Evolutionary conservation across 176 grass and related monocot species (phyloP).

Genomic region (Aechmea fasciata): DNA sequence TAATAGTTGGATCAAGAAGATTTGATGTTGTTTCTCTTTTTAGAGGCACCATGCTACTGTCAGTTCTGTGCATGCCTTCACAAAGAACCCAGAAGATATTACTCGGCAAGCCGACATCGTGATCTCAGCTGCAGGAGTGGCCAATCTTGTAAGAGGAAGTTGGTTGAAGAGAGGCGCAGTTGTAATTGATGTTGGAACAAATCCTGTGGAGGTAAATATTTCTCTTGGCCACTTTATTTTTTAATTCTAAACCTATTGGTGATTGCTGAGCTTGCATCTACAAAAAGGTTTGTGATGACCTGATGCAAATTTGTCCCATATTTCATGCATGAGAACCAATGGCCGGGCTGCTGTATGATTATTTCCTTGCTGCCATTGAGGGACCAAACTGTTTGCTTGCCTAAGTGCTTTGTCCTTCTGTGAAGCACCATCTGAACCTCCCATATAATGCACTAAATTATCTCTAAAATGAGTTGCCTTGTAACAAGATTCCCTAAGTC

Average conservation of each 20-base stretch:
- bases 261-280: background rate
- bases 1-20: background rate
- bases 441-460: background rate
- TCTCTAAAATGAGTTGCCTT: background rate
- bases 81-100: slow-evolving; percentile 63
- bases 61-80: slow-evolving; percentile 87
- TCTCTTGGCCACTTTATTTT: background rate
- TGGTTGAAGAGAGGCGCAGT: slow-evolving; percentile 79
- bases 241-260: background rate
- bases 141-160: slow-evolving; percentile 76
- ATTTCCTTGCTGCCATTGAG: too few relatives aligned
- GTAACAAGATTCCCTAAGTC: background rate
- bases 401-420: background rate
- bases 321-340: too few relatives aligned
- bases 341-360: too few relatives aligned
- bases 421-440: background rate
- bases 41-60: slow-evolving; percentile 94
- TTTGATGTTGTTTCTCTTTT: slow-evolving; percentile 8
- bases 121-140: slow-evolving; percentile 85
- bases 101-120: slow-evolving; percentile 81
- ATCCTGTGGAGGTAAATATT: slow-evolving; percentile 64
- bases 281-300: background rate
- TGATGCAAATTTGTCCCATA: too few relatives aligned
- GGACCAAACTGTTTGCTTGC: too few relatives aligned
- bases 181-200: slow-evolving; percentile 96